Base-by-base conservation (phyloP, 306 rosid genomes). In the Leucaena leucocephala region DNA sequence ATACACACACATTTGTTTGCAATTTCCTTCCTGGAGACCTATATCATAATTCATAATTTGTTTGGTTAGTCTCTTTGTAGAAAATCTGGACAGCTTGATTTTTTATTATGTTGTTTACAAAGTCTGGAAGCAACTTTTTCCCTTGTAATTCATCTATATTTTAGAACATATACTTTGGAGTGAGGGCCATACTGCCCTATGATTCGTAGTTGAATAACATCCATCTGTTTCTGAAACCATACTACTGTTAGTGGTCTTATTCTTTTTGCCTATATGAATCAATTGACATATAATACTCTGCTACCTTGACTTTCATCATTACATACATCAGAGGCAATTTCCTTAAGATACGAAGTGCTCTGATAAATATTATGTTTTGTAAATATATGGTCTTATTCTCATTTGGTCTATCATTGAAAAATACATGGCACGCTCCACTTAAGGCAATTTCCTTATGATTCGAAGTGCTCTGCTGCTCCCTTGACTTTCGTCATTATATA, bases 171-270 rank as follows among this genome's bases (percentile, higher is more conserved):
- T 33, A 75, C 44, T 64, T 50, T 22, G 71, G 74, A 46, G 0
- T 68, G 77, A 63, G 74, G 75, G 43, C 58, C 52, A 27, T 27
- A 35, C 34, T 70, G 38, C 44, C 68, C 69, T 75, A 38, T 78
- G 59, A 72, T 75, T 50, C 39, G 44, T 72, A 44, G 35, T 70
- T 54, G 50, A 9, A 17, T 35, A 12, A 72, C 34, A 52, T 17
- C 15, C 34, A 35, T 36, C 34, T 52, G 35, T 52, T 8, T 36
- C 34, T 36, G 48, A 72, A 72, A 43, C 36, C 22, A 35, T 35
- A 7, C 42, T 36, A 35, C 45, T 72, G 36, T 50, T 52, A 40
- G 40, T 52, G 40, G 35, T 5, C 15, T 71, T 71, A 19, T 50
- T 50, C 40, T 72, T 35, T 52, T 50, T n/a, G 3, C 54, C 34